Evolutionary conservation across 192 early-diverging fungal genomes (phyloP).

Genomic region (Dissophora ornata): DNA sequence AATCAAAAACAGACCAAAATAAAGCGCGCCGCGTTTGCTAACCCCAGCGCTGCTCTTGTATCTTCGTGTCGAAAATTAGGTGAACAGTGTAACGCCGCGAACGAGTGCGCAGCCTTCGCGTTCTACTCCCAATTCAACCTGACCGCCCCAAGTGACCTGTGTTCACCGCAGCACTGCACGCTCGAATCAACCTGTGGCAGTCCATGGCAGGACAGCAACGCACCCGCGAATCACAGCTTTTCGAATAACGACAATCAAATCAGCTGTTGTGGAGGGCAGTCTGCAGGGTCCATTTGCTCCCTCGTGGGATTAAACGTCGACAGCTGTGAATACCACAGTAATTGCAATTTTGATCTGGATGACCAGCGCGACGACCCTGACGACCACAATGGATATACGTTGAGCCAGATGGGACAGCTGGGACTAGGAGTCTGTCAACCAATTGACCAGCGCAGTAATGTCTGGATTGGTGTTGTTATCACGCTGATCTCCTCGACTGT

Average conservation of each 20-base stretch:
- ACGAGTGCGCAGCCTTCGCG: slow-evolving; percentile 68
- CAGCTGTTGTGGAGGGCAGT: slow-evolving; percentile 67
- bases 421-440: slow-evolving; percentile 58
- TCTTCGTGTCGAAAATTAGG: slow-evolving; percentile 13
- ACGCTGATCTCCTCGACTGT: slow-evolving; percentile 72
- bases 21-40: no score
- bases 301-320: slow-evolving; percentile 62
- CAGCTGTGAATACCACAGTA: slow-evolving; percentile 56
- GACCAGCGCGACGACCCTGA: neutral
- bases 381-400: slow-evolving; percentile 9
- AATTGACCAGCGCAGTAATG: slow-evolving; percentile 61
- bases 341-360: slow-evolving; percentile 46
- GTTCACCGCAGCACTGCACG: slow-evolving; percentile 67
- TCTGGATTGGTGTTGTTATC: slow-evolving; percentile 83
- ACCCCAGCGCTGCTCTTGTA: no score
- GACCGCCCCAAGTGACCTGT: slow-evolving; percentile 42
- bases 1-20: neutral
- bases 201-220: slow-evolving; percentile 65
- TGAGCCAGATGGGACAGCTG: slow-evolving; percentile 31
- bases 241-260: slow-evolving; percentile 34
- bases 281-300: slow-evolving; percentile 54
- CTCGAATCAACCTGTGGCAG: slow-evolving; percentile 71
- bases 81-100: slow-evolving; percentile 59
- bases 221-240: slow-evolving; percentile 54
- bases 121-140: slow-evolving; percentile 45